Evolutionary conservation across 352 stramenopile species (phyloP), one percentile per base, ranked within the genome.

Genomic region (Phytophthora vignae): DNA sequence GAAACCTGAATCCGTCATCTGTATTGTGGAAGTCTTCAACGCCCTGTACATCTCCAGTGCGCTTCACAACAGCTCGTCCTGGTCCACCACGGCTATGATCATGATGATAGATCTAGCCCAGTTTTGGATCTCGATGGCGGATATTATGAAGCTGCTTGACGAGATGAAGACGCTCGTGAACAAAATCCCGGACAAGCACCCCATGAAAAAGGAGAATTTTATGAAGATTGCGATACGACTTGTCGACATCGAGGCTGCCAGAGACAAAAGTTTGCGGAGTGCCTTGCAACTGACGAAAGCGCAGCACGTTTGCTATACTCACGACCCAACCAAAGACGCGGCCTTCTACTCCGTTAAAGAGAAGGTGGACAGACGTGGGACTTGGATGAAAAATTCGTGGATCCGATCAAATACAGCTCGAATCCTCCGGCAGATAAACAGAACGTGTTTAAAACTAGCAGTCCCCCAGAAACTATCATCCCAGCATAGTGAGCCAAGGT

Each of bases 21-120:
- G 74, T 29, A 77, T 67, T 44, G 63, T 81, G 9, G 74, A 81
- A 49, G 63, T 78, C 12, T 78, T 76, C 52, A 76, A 69, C 19
- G 42, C 74, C 15, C 33, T 81, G 8, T 81, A 72, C 50, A 48
- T 78, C 4, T 69, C 70, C 7, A 67, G 55, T 54, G 73, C 61
- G 11, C 67, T 78, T 29, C 66, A 78, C 36, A 70, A 44, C 22
- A 50, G 62, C 1, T 68, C 64, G 12, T 76, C 74, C 3, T 29
- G 48, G n/a, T 3, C 9, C 4, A 31, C 21, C 25, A 54, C 48
- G 4, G 54, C 38, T 2, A 33, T 44, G 7, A 21, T 62, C 15
- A 54, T 62, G 55, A 25, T 17, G 22, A n/a, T 62, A 10, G 55
- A 62, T 4, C 2, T 62, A 0, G 7, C 27, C 0, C 55, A 62